A percentile compares a stretch with the other conserved stretches of the same genome.
phyloP scores from a whole-genome alignment of 2,329 filamentous ascomycete species.

The Onygenales sp. region DNA sequence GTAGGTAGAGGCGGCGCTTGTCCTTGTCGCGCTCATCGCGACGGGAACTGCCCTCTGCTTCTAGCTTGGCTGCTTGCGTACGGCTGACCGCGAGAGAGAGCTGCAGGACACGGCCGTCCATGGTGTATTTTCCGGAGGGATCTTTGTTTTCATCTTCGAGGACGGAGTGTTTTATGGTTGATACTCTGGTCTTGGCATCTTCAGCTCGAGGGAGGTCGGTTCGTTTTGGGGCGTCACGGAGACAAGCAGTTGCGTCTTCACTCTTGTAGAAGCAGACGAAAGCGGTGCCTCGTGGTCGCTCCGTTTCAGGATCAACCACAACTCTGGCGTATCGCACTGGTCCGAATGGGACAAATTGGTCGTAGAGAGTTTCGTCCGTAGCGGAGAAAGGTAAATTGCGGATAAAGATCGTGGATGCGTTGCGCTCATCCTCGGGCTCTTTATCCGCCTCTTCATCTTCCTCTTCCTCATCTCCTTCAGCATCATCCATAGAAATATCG shows the following conservation, averaged over 20 bases:
- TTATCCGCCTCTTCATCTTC: slow-evolving; percentile 34
- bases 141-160: slow-evolving; percentile 80
- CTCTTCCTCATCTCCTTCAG: slow-evolving; percentile 35
- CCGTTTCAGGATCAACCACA: slow-evolving; percentile 76
- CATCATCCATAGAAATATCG: slow-evolving; percentile 26
- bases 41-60: slow-evolving; percentile 54
- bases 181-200: slow-evolving; percentile 27
- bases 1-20: slow-evolving; percentile 79
- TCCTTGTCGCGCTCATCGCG: slow-evolving; percentile 68
- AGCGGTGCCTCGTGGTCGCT: slow-evolving; percentile 79
- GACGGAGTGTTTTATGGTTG: slow-evolving; percentile 63
- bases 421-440: slow-evolving; percentile 41
- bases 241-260: slow-evolving; percentile 65
- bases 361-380: slow-evolving; percentile 70
- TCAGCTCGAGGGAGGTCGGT: slow-evolving; percentile 31
- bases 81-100: slow-evolving; percentile 78
- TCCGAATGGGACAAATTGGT: slow-evolving; percentile 83
- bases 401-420: slow-evolving; percentile 75
- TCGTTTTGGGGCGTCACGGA: slow-evolving; percentile 61
- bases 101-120: slow-evolving; percentile 80
- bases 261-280: slow-evolving; percentile 86
- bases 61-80: slow-evolving; percentile 65
- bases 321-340: slow-evolving; percentile 82
- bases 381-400: slow-evolving; percentile 88
- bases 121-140: slow-evolving; percentile 72